Percentiles rank a stretch among this genome's conserved stretches.
phyloP scores from a whole-genome alignment of 1,284 basidiomycete species.

The Trametes polyzona region DNA sequence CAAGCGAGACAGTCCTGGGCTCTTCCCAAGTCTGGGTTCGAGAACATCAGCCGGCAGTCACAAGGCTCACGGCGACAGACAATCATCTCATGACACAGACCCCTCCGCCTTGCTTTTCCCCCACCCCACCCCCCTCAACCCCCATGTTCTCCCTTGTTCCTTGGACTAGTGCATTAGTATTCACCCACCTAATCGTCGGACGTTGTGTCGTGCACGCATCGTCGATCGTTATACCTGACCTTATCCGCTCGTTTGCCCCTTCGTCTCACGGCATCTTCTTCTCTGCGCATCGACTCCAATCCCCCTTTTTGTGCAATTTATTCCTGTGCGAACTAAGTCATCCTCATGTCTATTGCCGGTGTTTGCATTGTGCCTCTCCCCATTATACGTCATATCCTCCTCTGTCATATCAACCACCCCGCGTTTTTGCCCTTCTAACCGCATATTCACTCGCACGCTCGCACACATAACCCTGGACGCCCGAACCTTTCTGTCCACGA shows the following conservation, averaged over 20 bases:
- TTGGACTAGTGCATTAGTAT: conserved; percentile 20
- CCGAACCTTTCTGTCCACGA: conserved; percentile 10
- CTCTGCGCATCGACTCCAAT: not conserved
- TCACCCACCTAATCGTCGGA: conserved; percentile 16
- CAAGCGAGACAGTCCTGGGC: conserved; percentile 27
- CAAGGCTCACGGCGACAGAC: conserved; percentile 19
- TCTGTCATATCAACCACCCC: not conserved
- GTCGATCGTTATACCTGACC: conserved; percentile 26
- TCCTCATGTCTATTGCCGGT: not conserved
- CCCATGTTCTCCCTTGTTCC: too few relatives aligned
- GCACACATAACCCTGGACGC: conserved; percentile 1
- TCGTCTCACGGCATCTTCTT: conserved; percentile 4
- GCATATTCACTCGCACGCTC: not conserved
- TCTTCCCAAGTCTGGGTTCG: conserved; percentile 24
- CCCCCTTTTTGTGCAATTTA: not conserved
- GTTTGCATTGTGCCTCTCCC: not conserved
- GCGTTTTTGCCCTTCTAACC: not conserved
- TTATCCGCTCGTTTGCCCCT: conserved; percentile 1
- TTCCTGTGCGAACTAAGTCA: not conserved
- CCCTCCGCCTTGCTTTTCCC: not conserved
- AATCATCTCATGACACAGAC: conserved; percentile 27
- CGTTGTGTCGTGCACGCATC: conserved; percentile 20
- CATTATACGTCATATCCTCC: not conserved
- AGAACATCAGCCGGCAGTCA: conserved; percentile 30
- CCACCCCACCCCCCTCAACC: not conserved